Evolutionary conservation across 2,329 filamentous ascomycete species (phyloP), one percentile per base, ranked within the genome.

Genomic region (Fusarium phyllophilum): DNA sequence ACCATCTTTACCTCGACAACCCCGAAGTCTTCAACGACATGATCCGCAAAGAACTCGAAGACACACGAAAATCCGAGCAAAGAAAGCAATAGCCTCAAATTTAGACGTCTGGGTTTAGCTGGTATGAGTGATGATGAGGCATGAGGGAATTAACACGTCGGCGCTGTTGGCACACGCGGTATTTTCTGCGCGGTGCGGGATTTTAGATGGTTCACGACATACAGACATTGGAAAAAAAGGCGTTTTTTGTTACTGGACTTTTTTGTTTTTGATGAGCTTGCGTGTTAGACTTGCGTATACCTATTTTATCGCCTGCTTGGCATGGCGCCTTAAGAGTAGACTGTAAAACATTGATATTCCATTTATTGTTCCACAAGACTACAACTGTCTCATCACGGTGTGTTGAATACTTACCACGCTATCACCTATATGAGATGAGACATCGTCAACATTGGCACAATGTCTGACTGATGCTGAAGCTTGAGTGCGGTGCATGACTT

Each of bases 1-100:
- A 91, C 56, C 88, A 91, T 77, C 77, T 91, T 14, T 90, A 90
- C 79, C 81, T 91, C 33, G 89, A 91, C 73, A 90, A 90, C 70
- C 84, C 88, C 0, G 85, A 88, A 1, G 85, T 87, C 57, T 91
- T 90, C 78, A 91, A 90, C 79, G 78, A 84, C 6, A 82, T 86
- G 51, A 82, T 91, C 17, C 81, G 80, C 22, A 84, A 85, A 72
- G 89, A 91, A 75, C 78, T 92, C 77, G 85, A 87, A 33, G 86
- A 89, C 48, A 89, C 86, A 5, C 80, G 77, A 52, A 76, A 77
- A 38, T 69, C 67, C 10, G 80, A 81, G 63, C 77, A 75, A 66
- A 82, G 81, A 51, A 71, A 65, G 38, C 69, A 66, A 15, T 77
- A 78, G 59, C 10, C 52, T 22, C 0, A 9, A 38, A 55, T 11